A percentile compares a stretch with the other conserved stretches of the same genome.
phyloP scores from a whole-genome alignment of 192 early-diverging fungal genomes.

The Neocallimastix lanati region DNA sequence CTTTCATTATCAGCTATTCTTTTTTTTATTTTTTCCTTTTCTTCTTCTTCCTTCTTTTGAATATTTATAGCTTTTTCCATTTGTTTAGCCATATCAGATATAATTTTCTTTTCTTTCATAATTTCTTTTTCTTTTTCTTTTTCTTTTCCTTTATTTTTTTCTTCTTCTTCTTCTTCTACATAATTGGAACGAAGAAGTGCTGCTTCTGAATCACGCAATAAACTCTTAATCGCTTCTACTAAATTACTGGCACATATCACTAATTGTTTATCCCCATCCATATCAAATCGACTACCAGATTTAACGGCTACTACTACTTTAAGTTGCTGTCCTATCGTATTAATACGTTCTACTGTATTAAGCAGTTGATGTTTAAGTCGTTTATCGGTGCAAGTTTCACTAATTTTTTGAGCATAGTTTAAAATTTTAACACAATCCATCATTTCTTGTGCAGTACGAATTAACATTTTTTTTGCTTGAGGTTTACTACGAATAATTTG shows the following conservation, averaged over 20 bases:
- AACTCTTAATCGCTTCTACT: background rate
- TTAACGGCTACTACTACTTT: background rate
- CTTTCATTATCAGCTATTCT: no score
- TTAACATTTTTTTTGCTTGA: background rate
- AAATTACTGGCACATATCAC: background rate
- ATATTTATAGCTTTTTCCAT: background rate
- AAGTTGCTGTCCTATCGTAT: background rate
- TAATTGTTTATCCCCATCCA: background rate
- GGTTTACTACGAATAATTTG: background rate
- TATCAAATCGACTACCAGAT: background rate
- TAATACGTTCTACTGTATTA: background rate
- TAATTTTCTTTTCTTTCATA: background rate
- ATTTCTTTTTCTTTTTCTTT: background rate
- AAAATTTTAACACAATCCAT: background rate
- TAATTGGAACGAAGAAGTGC: background rate
- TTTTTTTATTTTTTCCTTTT: no score
- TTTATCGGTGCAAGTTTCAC: background rate
- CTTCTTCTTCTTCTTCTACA: background rate
- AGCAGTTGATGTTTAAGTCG: background rate
- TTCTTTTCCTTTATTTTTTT: background rate
- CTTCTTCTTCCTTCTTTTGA: background rate
- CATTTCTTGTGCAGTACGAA: background rate
- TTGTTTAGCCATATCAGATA: background rate
- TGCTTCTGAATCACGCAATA: background rate
- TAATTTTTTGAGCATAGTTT: background rate